Evolutionary conservation across 1,139 yeast genomes (phyloP), one percentile per base, ranked within the genome.

Genomic region (Scheffersomyces cryptocercus): DNA sequence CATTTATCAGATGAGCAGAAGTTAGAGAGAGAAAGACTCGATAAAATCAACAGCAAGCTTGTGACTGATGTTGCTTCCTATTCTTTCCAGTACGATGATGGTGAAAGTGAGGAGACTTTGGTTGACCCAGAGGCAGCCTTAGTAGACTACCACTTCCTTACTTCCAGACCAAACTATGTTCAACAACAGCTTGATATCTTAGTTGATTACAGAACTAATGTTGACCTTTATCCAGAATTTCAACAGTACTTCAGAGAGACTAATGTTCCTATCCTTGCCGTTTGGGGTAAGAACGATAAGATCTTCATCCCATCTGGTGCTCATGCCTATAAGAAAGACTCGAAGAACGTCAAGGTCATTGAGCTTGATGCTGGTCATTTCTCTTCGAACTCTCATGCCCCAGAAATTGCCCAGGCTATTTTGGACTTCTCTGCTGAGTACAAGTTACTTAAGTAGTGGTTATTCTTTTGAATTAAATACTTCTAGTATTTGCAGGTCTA

Each of bases 241-340:
- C 77, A 73, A 29, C 42, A 63, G 36, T 70, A 52, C 45, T 61
- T 74, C 41, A 58, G 68, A 40, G 44, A 51, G 4, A 47, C 67
- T 2, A 51, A 65, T 36, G 58, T 70, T 12, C 78, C 78, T 3
- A 55, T 71, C 13, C 56, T 74, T 36, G 64, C 63, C 4, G 51
- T 56, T 15, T 73, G 79, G 79, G 79, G 79, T n/a, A 60, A 63
- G 39, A 67, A 71, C 41, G 79, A 73, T 46, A 37, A 37, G 14
- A 63, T 70, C 38, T 72, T 73, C 47, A 52, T 53, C 4, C 43
- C 46, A 9, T 58, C 53, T n/a, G 76, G 76, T 6, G 73, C 71
- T 14, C 59, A 61, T 36, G 72, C 74, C 9, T 72, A 43, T 50
- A 61, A 55, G 46, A 58, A 58, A 46, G 75, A 73, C 48, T 53